A percentile compares a stretch with the other conserved stretches of the same genome.
These are phyloP conservation scores for Penicillium sp. DNA, from an alignment of 2,329 filamentous ascomycete genomes.

Conservation along the genomic window DNA sequence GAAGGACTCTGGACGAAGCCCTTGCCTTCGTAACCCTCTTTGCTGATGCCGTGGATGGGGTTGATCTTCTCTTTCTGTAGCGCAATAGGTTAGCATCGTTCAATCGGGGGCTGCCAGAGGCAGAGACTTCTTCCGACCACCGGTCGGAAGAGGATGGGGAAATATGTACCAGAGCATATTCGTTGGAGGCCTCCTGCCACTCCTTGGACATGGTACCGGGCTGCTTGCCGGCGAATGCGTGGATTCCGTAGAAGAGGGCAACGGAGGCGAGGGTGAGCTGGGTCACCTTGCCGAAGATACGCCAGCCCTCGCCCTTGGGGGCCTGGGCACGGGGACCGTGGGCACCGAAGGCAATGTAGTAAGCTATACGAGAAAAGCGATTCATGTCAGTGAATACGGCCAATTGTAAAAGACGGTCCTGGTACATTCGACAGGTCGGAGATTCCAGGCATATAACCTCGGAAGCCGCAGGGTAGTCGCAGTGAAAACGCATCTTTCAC, in stretches of 20 bases:
- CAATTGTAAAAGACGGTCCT: conserved; percentile 9
- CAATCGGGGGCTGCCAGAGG: conserved; percentile 13
- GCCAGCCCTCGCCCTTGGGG: conserved; percentile 80
- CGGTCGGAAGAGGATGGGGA: background rate
- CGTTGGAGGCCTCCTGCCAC: conserved; percentile 93
- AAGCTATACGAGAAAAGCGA: conserved; percentile 58
- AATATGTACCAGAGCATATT: conserved; percentile 77
- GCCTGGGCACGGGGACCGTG: conserved; percentile 84
- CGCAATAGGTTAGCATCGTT: conserved; percentile 18
- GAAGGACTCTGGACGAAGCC: conserved; percentile 68
- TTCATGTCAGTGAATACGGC: conserved; percentile 21
- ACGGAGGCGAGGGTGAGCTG: conserved; percentile 65
- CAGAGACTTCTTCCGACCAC: background rate
- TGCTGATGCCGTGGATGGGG: conserved; percentile 78
- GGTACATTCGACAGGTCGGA: background rate
- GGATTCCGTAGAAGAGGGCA: conserved; percentile 67
- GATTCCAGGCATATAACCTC: conserved; percentile 10
- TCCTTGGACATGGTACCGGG: conserved; percentile 93
- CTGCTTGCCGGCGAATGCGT: conserved; percentile 65
- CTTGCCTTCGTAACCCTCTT: conserved; percentile 72
- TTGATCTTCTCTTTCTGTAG: conserved; percentile 75
- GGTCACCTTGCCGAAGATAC: conserved; percentile 69
- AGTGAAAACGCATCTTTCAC: background rate
- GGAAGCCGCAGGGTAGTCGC: conserved; percentile 19
- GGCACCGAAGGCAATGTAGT: conserved; percentile 97